Evolutionary conservation across 192 early-diverging fungal genomes (phyloP).

Genomic region (Cladochytrium replicatum): DNA sequence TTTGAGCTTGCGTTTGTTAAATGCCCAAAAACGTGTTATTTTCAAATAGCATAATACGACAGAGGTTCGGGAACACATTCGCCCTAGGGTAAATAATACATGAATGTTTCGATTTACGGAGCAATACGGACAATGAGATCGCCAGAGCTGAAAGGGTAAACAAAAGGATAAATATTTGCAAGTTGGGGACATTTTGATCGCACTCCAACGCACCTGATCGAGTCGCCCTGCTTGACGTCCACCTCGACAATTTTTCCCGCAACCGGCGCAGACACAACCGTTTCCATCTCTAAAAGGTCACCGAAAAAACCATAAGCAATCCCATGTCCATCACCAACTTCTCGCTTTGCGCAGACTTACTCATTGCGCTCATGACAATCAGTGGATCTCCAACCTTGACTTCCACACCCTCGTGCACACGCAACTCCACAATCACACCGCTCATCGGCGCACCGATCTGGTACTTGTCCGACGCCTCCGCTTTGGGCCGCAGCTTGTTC

Average conservation of each 20-base stretch:
- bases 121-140: constrained; percentile 64
- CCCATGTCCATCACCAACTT: not conserved
- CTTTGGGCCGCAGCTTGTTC: constrained; percentile 45
- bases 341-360: constrained; percentile 21
- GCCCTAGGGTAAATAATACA: too few species aligned
- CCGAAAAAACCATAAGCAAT: not conserved
- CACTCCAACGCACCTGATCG: constrained; percentile 27
- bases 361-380: constrained; percentile 94
- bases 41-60: too few species aligned
- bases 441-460: constrained; percentile 94
- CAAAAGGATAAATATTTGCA: not conserved
- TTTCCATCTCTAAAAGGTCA: constrained; percentile 53
- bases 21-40: too few species aligned
- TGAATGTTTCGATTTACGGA: too few species aligned
- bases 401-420: constrained; percentile 66
- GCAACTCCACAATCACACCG: constrained; percentile 87
- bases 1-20: too few species aligned
- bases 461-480: constrained; percentile 61
- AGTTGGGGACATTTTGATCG: not conserved
- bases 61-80: too few species aligned
- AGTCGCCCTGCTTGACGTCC: constrained; percentile 59
- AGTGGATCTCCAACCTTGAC: constrained; percentile 87
- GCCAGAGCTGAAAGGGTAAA: constrained; percentile 35
- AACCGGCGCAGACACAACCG: constrained; percentile 72
- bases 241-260: constrained; percentile 60